Evolutionary conservation across 176 grass and related monocot genomes (phyloP).

Genomic region (Elymus sibiricus): DNA sequence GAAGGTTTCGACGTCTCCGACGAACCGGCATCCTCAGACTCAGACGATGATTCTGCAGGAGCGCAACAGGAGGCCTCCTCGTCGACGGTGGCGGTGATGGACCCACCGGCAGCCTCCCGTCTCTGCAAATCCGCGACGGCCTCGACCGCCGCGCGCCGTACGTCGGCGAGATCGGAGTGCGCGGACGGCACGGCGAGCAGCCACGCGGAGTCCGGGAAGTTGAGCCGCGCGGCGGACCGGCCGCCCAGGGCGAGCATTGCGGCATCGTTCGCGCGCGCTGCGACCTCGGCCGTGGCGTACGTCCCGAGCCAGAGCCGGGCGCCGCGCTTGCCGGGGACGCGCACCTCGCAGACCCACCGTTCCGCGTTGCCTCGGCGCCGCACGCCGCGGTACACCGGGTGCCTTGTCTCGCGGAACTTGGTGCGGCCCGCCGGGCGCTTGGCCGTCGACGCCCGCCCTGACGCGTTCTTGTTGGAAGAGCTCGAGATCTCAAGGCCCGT

Average conservation of each 20-base stretch:
- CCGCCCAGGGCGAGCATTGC: constrained; percentile 43
- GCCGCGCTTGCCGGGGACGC: constrained; percentile 52
- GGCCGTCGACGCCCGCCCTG: background rate
- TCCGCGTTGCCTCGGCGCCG: constrained; percentile 39
- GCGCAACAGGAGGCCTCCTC: background rate
- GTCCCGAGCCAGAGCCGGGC: constrained; percentile 76
- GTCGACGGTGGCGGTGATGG: background rate
- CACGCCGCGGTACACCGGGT: constrained; percentile 81
- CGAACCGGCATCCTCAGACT: background rate
- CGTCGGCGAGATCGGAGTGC: constrained; percentile 22
- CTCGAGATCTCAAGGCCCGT: background rate
- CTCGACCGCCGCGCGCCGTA: constrained; percentile 37
- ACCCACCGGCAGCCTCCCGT: background rate
- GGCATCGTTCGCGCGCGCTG: constrained; percentile 71
- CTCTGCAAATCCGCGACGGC: constrained; percentile 38
- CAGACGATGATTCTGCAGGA: background rate
- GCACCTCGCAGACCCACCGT: constrained; percentile 81
- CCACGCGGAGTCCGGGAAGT: constrained; percentile 67
- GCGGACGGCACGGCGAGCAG: constrained; percentile 32
- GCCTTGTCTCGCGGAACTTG: constrained; percentile 85
- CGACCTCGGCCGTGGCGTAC: constrained; percentile 52
- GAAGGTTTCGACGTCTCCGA: background rate
- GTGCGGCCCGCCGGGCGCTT: constrained; percentile 70
- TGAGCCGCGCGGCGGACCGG: constrained; percentile 26
- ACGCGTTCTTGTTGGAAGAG: background rate